Evolutionary conservation across 352 stramenopile genomes (phyloP).

Genomic region (Globisporangium megalacanthum): DNA sequence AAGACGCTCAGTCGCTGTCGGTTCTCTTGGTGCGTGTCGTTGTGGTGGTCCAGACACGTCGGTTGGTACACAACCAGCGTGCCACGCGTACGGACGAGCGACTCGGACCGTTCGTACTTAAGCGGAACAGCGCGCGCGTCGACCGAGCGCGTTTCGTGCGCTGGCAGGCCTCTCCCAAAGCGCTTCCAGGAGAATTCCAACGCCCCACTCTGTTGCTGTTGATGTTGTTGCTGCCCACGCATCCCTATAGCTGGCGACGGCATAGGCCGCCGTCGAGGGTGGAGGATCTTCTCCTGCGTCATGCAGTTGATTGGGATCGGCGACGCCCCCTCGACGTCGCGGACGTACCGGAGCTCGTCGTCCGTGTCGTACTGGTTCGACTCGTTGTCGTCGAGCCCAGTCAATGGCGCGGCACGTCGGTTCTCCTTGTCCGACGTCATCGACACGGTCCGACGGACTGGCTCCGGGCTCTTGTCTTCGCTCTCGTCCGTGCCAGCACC

Average conservation of each 20-base stretch:
- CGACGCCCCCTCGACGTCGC: constrained; percentile 13
- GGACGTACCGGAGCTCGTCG: constrained; percentile 22
- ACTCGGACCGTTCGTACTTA: constrained; percentile 2
- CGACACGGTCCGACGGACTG: neutral
- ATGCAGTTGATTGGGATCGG: constrained; percentile 37
- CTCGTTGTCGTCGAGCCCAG: constrained; percentile 5
- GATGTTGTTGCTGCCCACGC: constrained; percentile 17
- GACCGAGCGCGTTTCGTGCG: neutral
- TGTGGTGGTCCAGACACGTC: constrained; percentile 69
- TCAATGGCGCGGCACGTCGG: neutral
- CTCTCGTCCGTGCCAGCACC: constrained; percentile 9
- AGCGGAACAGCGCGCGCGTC: neutral
- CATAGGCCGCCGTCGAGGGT: constrained; percentile 31
- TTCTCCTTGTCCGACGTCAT: constrained; percentile 1
- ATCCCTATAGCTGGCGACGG: constrained; percentile 25
- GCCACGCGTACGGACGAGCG: constrained; percentile 9
- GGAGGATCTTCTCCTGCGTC: constrained; percentile 36
- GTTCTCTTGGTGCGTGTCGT: constrained; percentile 69
- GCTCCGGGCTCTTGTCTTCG: constrained; percentile 16
- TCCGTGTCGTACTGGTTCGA: constrained; percentile 19
- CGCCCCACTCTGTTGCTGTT: constrained; percentile 1
- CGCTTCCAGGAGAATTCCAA: constrained; percentile 33
- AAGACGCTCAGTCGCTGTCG: constrained; percentile 46
- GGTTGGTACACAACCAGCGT: constrained; percentile 66
- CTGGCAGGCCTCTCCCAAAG: constrained; percentile 11